These are phyloP conservation scores for Mitragyna speciosa DNA, from an alignment of 257 asterid species.

Conservation along the genomic window DNA sequence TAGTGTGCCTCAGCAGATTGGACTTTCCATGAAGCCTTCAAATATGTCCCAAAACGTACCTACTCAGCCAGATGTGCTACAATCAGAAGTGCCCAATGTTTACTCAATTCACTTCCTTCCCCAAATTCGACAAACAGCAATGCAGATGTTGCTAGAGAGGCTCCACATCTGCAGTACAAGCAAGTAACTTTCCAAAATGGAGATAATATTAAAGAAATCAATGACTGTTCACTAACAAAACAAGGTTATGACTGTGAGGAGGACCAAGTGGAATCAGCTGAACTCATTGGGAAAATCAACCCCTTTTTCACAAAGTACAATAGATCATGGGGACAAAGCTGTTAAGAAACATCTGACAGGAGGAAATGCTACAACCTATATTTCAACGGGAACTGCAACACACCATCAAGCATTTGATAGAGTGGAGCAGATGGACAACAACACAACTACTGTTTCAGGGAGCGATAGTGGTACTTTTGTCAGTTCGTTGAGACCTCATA, in stretches of 20 bases:
- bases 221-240: constrained; percentile 14
- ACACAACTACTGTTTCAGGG: constrained; percentile 15
- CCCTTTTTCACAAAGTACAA: constrained; percentile 23
- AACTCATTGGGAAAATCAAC: constrained; percentile 20
- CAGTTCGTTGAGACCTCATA: constrained; percentile 26
- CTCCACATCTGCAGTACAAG: constrained; percentile 29
- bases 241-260: constrained; percentile 19
- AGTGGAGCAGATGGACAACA: constrained; percentile 29
- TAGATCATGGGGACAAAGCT: constrained; percentile 24
- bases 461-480: constrained; percentile 32
- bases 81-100: constrained; percentile 25
- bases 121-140: constrained; percentile 45
- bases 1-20: constrained; percentile 25
- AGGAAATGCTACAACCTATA: constrained; percentile 29
- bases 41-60: constrained; percentile 24
- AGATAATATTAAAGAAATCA: constrained; percentile 22
- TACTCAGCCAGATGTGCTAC: constrained; percentile 24
- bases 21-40: constrained; percentile 18
- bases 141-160: constrained; percentile 23
- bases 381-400: constrained; percentile 17
- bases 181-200: constrained; percentile 26
- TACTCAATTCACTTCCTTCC: constrained; percentile 31
- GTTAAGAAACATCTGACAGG: constrained; percentile 19
- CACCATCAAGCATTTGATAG: constrained; percentile 32
- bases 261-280: not conserved